Base-by-base conservation (phyloP, 2,329 filamentous ascomycete species). In the Orbilia javanica region DNA sequence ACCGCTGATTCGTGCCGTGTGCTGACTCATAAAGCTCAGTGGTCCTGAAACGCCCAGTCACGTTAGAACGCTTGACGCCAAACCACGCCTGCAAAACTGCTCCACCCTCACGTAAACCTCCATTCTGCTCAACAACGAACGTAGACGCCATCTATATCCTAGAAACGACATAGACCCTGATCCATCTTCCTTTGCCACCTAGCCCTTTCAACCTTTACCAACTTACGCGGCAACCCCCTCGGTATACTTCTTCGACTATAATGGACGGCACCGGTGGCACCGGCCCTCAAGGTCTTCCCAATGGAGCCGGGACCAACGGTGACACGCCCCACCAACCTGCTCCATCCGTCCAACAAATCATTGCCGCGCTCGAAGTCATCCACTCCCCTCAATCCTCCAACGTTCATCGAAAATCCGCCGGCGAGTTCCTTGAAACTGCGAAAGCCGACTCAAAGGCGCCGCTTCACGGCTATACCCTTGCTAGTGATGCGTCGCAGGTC, bases 341-440 rank as follows among this genome's bases (percentile, higher is more conserved):
- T 20, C 69, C 70, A 22, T 62, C 81, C 44, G 87, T 93, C 64
- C 85, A 88, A 63, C 89, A 89, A 83, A 96, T 98, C 80, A 89
- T 93, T 82, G 89, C 92, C 82, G 96, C 96, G 46, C 90, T 99
- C 81, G 90, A 96, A 81, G 89, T 96, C 81, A 93, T 97, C 79
- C 95, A 98, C 86, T 91, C 89, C 83, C 89, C 94, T 10, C 88
- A 90, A 78, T 95, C 94, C 46, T 88, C 90, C 80, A 97, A 97
- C 84, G 88, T 92, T 80, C 87, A 91, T 67, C 93, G 96, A 80
- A 89, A 92, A 83, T 89, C 96, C 84, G 96, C 96, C 53, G 92
- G 96, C 80, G 85, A 89, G 42, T 97, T 93, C 83, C 91, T 99
- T 80, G 96, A 99, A 83, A 86, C 91, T 22, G 88, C 97, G 82